Conservation (phyloP, 83 land plant genomes). For the Thuja plicata region DNA sequence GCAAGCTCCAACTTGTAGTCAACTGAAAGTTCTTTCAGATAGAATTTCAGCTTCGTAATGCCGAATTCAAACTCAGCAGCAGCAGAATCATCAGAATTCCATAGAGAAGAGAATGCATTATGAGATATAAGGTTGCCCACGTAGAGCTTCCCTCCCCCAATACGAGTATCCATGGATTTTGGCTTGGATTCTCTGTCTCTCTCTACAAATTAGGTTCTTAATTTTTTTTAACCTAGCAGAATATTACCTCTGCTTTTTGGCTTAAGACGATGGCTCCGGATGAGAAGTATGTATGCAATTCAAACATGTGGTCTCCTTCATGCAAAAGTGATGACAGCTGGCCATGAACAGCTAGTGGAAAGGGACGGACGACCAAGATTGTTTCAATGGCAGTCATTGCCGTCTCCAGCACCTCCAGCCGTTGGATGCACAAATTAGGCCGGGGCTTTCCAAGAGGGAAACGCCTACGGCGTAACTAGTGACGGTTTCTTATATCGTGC, state of each 20-base stretch:
- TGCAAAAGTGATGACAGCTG: no score
- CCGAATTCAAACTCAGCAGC: background rate
- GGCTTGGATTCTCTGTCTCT: no score
- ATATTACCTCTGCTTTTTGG: conserved; percentile 11
- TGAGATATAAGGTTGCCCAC: background rate
- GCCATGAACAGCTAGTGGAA: no score
- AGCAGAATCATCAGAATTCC: background rate
- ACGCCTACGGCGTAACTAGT: no score
- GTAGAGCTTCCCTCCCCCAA: no score
- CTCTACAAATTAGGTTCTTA: conserved; percentile 14
- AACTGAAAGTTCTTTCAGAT: background rate
- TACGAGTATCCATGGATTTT: no score
- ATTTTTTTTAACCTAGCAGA: background rate
- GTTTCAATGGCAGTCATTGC: no score
- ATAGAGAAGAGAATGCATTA: background rate
- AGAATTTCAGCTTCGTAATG: background rate
- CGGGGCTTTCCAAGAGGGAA: no score
- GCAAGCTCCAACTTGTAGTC: conserved; percentile 10
- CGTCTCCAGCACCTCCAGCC: no score
- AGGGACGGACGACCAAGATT: no score
- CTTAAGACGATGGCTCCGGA: conserved; percentile 24
- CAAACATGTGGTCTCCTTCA: conserved; percentile 65
- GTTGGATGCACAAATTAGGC: no score
- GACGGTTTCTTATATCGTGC: no score
- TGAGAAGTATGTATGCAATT: conserved; percentile 67